phyloP scores from a whole-genome alignment of 192 early-diverging fungal species.

The Jimgerdemannia lactiflua region DNA sequence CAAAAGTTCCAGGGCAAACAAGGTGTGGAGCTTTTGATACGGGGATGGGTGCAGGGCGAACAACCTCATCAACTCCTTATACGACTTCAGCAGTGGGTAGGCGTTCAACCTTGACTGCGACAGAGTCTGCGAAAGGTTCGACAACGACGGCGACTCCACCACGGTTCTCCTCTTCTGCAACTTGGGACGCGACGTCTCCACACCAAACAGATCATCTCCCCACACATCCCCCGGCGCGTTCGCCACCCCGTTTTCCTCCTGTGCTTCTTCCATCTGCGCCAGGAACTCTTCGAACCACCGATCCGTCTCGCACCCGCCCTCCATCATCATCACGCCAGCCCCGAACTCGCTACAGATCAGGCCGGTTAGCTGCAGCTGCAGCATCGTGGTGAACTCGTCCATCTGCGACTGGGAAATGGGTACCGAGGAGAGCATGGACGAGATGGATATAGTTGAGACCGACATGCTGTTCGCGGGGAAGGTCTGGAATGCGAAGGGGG shows the following conservation, averaged over 20 bases:
- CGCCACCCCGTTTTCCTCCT: neutral
- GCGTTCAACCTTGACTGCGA: neutral
- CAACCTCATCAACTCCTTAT: constrained; percentile 21
- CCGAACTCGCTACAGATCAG: constrained; percentile 27
- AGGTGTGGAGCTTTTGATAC: constrained; percentile 31
- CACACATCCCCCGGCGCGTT: neutral
- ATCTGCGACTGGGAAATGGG: constrained; percentile 19
- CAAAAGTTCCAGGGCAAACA: constrained; percentile 32
- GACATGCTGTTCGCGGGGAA: constrained; percentile 6
- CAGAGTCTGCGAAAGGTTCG: constrained; percentile 5
- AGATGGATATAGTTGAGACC: constrained; percentile 13
- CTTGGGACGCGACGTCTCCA: neutral
- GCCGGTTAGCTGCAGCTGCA: constrained; percentile 31
- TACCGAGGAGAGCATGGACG: constrained; percentile 15
- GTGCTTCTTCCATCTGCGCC: constrained; percentile 14
- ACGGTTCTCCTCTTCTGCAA: neutral
- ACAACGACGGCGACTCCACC: neutral
- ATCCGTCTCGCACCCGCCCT: constrained; percentile 36
- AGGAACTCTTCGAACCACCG: constrained; percentile 38
- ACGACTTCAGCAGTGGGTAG: constrained; percentile 29
- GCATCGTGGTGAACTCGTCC: constrained; percentile 26
- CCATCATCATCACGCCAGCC: constrained; percentile 26
- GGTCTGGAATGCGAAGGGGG: neutral
- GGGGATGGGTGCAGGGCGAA: constrained; percentile 30
- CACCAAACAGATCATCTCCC: neutral